These are phyloP conservation scores for Podila epicladia DNA, from an alignment of 192 early-diverging fungal species.

Conservation along the genomic window DNA sequence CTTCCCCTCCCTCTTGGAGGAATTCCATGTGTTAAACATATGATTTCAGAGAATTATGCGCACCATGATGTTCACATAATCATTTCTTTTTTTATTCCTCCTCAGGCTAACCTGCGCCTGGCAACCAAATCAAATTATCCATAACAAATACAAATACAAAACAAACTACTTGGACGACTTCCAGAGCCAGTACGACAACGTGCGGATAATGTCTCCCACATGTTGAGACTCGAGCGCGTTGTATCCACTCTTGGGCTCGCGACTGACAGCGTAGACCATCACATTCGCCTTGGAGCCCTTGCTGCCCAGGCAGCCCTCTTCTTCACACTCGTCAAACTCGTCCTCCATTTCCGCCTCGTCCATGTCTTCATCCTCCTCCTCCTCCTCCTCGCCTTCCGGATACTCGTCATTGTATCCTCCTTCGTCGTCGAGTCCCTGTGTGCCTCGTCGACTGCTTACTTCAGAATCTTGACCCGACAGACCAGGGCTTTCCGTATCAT, in stretches of 20 bases:
- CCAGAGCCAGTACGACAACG: constrained; percentile 50
- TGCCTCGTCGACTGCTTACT: constrained; percentile 3
- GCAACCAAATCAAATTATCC: not conserved
- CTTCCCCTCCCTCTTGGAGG: no score
- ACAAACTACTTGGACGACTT: not conserved
- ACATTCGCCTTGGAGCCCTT: constrained; percentile 15
- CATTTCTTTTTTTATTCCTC: no score
- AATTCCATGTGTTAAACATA: no score
- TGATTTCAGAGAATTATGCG: no score
- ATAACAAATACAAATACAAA: not conserved
- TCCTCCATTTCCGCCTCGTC: constrained; percentile 3
- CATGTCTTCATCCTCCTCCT: not conserved
- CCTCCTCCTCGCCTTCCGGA: not conserved
- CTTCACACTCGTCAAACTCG: not conserved
- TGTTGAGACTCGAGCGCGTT: constrained; percentile 42
- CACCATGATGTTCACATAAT: no score
- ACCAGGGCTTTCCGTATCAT: not conserved
- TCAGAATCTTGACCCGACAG: not conserved
- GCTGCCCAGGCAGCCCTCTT: constrained; percentile 8
- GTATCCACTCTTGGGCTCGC: constrained; percentile 49
- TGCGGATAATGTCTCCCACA: constrained; percentile 48
- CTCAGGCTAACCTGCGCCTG: not conserved
- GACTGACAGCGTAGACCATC: constrained; percentile 43
- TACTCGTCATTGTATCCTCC: not conserved
- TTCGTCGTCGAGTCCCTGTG: not conserved